Evolutionary conservation across 108 stramenopile species (phyloP).

Genomic region (Nitzschia sp.): DNA sequence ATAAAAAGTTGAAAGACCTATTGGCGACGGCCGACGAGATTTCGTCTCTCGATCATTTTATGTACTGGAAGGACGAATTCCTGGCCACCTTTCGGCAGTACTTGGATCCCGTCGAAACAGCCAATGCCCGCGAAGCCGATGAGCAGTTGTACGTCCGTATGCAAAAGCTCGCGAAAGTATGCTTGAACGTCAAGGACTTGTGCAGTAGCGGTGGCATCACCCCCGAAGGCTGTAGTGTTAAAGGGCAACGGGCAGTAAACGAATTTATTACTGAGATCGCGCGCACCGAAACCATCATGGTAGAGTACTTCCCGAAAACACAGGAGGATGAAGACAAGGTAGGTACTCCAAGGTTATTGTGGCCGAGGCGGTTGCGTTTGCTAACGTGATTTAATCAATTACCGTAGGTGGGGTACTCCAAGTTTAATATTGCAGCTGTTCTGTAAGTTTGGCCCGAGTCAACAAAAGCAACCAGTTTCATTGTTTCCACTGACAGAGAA

Average conservation of each 20-base stretch:
- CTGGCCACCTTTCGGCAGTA: slow-evolving; percentile 18
- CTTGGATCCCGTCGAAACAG: slow-evolving; percentile 15
- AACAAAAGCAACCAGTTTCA: too few relatives aligned
- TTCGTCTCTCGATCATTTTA: slow-evolving; percentile 23
- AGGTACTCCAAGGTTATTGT: slow-evolving; percentile 23
- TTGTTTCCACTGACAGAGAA: too few relatives aligned
- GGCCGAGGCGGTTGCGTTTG: too few relatives aligned
- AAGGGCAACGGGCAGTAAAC: slow-evolving; percentile 18
- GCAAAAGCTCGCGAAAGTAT: slow-evolving; percentile 22
- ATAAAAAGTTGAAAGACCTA: slow-evolving; percentile 19
- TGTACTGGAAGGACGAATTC: slow-evolving; percentile 34
- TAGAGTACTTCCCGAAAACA: slow-evolving; percentile 26
- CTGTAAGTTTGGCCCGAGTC: too few relatives aligned
- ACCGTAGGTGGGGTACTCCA: too few relatives aligned
- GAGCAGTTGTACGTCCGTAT: slow-evolving; percentile 18
- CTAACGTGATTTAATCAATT: too few relatives aligned
- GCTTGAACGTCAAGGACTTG: slow-evolving; percentile 12
- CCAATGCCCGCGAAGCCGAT: slow-evolving; percentile 27
- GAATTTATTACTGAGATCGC: slow-evolving; percentile 17
- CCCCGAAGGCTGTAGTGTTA: not conserved
- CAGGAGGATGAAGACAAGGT: slow-evolving; percentile 4
- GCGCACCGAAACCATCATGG: slow-evolving; percentile 3
- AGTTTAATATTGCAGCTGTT: too few relatives aligned
- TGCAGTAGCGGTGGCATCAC: slow-evolving; percentile 12
- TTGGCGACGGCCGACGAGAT: slow-evolving; percentile 25